Conservation (phyloP, 148 eudicot genomes). For the Camellia japonica region DNA sequence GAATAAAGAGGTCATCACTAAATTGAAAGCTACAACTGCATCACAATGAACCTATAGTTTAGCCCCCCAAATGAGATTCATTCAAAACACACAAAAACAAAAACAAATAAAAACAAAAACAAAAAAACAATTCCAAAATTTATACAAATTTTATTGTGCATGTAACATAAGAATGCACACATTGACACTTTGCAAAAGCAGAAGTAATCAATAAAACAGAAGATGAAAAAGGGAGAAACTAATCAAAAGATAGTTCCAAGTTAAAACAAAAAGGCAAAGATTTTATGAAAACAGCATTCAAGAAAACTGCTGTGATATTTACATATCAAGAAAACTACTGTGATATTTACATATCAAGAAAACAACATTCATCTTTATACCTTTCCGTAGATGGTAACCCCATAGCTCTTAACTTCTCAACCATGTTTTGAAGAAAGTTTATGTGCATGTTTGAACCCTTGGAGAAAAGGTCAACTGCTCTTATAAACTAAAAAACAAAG, state of each 20-base stretch:
- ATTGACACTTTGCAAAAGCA: neutral
- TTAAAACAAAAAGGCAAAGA: neutral
- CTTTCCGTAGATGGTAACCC: too few species aligned
- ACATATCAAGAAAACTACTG: too few species aligned
- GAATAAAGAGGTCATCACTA: slow-evolving; percentile 49
- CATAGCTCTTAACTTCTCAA: too few species aligned
- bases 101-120: neutral
- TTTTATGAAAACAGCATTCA: too few species aligned
- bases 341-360: too few species aligned
- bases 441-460: too few species aligned
- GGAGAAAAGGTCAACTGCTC: too few species aligned
- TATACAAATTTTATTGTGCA: neutral
- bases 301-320: too few species aligned
- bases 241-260: neutral
- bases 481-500: too few species aligned
- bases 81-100: neutral
- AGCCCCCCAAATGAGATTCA: neutral
- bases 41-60: neutral
- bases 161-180: neutral
- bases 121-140: neutral
- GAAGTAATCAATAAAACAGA: neutral
- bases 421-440: too few species aligned
- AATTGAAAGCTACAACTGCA: slow-evolving; percentile 8
- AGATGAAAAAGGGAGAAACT: neutral
- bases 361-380: too few species aligned